Base-by-base conservation (phyloP, 2,329 filamentous ascomycete genomes). In the Fusarium tjaetaba region DNA sequence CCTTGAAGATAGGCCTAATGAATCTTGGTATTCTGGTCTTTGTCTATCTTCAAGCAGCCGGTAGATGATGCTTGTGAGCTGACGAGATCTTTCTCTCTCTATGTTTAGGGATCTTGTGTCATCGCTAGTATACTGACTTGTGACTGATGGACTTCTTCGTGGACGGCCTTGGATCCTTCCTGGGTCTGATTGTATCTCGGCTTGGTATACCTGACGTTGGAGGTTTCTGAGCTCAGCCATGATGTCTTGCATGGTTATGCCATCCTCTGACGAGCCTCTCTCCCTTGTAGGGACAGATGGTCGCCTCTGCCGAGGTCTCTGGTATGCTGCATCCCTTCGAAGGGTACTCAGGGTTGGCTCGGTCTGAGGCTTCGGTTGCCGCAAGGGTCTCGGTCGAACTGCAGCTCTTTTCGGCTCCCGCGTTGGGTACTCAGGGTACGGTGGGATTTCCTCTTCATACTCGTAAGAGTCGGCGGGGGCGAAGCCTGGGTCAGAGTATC, bases 51-150 rank as follows among this genome's bases (percentile, higher is more conserved):
- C 64, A 4, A 68, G 48, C 0, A 68, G 6, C 14, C 65, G 48
- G 1, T 55, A 42, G 14, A 68, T 68, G 2, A 68, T 55, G 4
- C 56, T 42, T 34, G 52, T 41, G 10, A 68, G 30, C 1, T 68
- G 65, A 34, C 61, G 56, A 18, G 64, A 61, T 5, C 59, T 26
- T 43, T 63, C 64, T 16, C 56, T 62, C 20, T 68, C 65, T 7
- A 66, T 42, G 15, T 67, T 55, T 0, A 41, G 20, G 2, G 36
- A 68, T 20, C 56, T 68, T 13, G 48, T 68, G 10, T 68, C 56
- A 4, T 62, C 65, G 7, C 11, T 22, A 0, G 30, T 38, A 14
- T 53, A 68, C n/a, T 55, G 46, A 3, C 48, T 62, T 8, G 56
- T n/a, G 1, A 43, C 45, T 6, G 61, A 49, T n/a, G 48, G 36